These are phyloP conservation scores for Aciculosporium take DNA, from an alignment of 2,329 filamentous ascomycete genomes.

Conservation along the genomic window DNA sequence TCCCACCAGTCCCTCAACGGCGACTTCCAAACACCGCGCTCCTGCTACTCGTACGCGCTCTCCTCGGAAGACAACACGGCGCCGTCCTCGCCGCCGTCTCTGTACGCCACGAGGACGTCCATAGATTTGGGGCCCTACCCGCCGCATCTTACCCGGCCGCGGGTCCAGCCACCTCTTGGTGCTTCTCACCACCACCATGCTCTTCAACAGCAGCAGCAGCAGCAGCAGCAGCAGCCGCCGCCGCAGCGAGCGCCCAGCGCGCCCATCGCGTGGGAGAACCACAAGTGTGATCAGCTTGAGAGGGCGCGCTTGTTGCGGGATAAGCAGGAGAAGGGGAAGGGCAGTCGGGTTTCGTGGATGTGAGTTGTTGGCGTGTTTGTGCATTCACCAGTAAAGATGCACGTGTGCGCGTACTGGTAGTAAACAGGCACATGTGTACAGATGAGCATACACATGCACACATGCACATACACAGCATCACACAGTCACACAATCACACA, in stretches of 20 bases:
- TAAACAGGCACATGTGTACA: too few relatives aligned
- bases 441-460: too few relatives aligned
- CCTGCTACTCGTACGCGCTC: neutral
- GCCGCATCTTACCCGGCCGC: neutral
- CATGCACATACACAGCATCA: too few relatives aligned
- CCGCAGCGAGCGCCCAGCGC: too few relatives aligned
- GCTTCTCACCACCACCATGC: neutral
- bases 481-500: too few relatives aligned
- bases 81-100: neutral
- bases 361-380: too few relatives aligned
- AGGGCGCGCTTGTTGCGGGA: neutral
- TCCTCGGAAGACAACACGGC: neutral
- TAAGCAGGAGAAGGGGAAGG: too few relatives aligned
- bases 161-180: neutral
- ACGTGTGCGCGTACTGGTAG: too few relatives aligned
- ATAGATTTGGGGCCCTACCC: neutral
- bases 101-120: neutral
- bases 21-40: neutral
- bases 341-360: too few relatives aligned
- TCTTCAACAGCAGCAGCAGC: too few relatives aligned
- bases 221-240: too few relatives aligned
- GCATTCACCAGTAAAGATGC: too few relatives aligned
- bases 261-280: neutral
- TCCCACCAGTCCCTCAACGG: neutral
- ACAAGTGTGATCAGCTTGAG: neutral